Evolutionary conservation across 1,284 basidiomycete species (phyloP), one percentile per base, ranked within the genome.

Genomic region (Ceratobasidium sp.): DNA sequence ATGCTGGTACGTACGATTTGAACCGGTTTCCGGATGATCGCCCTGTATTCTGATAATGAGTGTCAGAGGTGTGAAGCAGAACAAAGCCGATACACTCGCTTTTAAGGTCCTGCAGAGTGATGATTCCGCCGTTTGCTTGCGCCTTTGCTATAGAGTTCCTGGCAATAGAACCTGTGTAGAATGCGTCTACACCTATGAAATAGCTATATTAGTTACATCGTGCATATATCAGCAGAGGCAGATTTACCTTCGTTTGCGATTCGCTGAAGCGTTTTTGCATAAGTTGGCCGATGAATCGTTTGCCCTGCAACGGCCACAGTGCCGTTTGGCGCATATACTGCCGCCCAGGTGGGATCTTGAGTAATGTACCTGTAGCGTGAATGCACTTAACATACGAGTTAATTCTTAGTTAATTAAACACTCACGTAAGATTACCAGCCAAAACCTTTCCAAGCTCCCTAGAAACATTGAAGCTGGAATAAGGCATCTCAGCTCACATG

Each of bases 261-360:
- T 26, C 67, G 45, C 32, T 69, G 55, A 16, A 73, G 67, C 2
- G 72, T 73, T 34, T 53, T 59, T 6, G 72, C 72, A 39, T 70
- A 73, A 1, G 64, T 71, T 6, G 72, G 72, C 1, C 72, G 64
- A 26, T 52, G 58, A 26, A 64, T 64, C 10, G 43, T 60, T 36
- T 69, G 52, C 10, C 72, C 72, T 16, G 45, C 48, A 32, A 57
- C 61, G 23, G 67, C 60, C 9, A 71, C 48, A 6, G 53, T 73
- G 2, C 65, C 72, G 43, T 73, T 73, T 1, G 65, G 64, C 6
- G 65, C 65, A 52, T 59, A 73, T 2, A 73, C 65, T 3, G 72
- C 64, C 2, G 53, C 46, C 59, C 59, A 73, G 14, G 28, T 34
- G 12, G 72, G 57, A 43, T 73, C 72, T 55, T 45, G 26, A 12